Evolutionary conservation across 345 rosid species (phyloP).

Genomic region (Excoecaria cochinchinensis): DNA sequence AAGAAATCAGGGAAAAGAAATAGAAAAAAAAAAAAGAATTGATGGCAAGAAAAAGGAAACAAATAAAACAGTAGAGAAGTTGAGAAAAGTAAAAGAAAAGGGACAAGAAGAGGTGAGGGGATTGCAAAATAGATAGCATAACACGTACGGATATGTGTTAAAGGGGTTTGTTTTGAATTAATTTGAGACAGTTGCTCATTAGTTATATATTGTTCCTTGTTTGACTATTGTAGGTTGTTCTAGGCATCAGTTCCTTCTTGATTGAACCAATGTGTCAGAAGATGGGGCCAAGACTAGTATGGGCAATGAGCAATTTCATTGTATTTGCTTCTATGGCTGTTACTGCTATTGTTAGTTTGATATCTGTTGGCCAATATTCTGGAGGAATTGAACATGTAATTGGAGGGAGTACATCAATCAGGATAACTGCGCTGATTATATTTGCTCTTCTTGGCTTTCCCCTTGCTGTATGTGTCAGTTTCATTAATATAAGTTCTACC

Average conservation of each 20-base stretch:
- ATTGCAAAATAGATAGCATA: background rate
- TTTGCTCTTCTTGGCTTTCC: constrained; percentile 95
- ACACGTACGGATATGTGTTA: background rate
- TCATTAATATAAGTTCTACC: background rate
- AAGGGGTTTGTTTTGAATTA: background rate
- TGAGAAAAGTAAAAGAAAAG: background rate
- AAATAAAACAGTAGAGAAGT: background rate
- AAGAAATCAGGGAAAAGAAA: background rate
- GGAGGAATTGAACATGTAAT: constrained; percentile 55
- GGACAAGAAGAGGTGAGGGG: background rate
- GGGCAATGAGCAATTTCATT: constrained; percentile 86
- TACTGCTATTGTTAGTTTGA: constrained; percentile 72
- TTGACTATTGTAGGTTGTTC: constrained; percentile 62
- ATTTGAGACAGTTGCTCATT: background rate
- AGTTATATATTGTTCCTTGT: background rate
- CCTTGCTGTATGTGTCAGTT: constrained; percentile 69
- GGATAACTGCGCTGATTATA: constrained; percentile 67
- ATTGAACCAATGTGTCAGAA: constrained; percentile 87
- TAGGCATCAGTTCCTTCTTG: constrained; percentile 85
- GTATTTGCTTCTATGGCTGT: constrained; percentile 87
- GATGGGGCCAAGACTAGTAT: constrained; percentile 76
- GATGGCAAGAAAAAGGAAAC: background rate
- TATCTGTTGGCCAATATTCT: constrained; percentile 54
- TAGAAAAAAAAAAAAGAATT: background rate
- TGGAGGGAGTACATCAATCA: constrained; percentile 58